Evolutionary conservation across 1,139 yeast species (phyloP).

Genomic region (Dujonia santamariae): DNA sequence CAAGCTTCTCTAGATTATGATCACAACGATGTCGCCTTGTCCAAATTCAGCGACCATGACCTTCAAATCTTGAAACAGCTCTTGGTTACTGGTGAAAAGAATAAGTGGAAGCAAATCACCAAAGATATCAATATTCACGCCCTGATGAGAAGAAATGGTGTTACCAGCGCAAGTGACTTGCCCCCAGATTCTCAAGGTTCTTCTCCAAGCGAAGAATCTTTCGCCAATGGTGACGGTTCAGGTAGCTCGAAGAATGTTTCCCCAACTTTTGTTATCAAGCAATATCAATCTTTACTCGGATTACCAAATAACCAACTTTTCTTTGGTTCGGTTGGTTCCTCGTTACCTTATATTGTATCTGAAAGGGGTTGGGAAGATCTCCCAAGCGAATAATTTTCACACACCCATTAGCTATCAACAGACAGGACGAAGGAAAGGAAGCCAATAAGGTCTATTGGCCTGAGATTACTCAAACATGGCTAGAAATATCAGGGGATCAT

Average conservation of each 20-base stretch:
- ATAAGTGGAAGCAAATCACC: conserved; percentile 48
- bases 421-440: no score
- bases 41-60: conserved; percentile 36
- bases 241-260: conserved; percentile 32
- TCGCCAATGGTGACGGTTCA: conserved; percentile 9
- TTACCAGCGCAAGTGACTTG: conserved; percentile 4
- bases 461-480: no score
- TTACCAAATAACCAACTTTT: conserved; percentile 37
- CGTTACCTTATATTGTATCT: conserved; percentile 40
- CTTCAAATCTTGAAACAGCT: conserved; percentile 38
- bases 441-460: no score
- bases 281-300: conserved; percentile 40
- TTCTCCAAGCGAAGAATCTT: conserved; percentile 10
- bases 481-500: no score
- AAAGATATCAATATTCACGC: conserved; percentile 36
- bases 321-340: conserved; percentile 40
- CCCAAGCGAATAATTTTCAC: no score
- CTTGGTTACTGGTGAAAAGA: conserved; percentile 40
- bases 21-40: conserved; percentile 5
- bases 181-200: conserved; percentile 8
- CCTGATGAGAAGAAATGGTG: conserved; percentile 15
- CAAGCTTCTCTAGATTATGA: background rate
- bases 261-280: conserved; percentile 45
- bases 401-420: no score
- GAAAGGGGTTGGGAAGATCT: conserved; percentile 40